Base-by-base conservation (phyloP, 2,329 filamentous ascomycete genomes). In the Passalora sequoiae region DNA sequence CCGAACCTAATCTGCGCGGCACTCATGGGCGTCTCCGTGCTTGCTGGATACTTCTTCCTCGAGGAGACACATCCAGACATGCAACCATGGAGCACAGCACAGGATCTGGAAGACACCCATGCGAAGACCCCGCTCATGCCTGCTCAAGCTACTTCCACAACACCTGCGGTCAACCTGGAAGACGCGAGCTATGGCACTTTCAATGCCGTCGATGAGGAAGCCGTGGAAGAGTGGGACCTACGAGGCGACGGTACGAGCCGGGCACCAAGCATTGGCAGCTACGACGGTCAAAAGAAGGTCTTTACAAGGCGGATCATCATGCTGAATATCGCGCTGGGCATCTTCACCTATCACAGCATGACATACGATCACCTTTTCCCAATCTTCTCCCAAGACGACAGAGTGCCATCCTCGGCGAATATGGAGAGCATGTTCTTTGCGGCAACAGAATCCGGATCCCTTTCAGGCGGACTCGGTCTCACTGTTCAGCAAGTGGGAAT, bases 341-440 rank as follows among this genome's bases (percentile, higher is more conserved):
- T 96, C 51, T 95, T 94, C 69, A 92, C 88, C 4, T 94, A 94
- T 63, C 89, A 96, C 67, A 88, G 84, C 27, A 96, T 96, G 89
- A 89, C 85, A 0, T 96, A 87, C 66, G 91, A 96, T 60, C 86
- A 94, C 17, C 76, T 96, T 1, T 74, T 95, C 41, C 89, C 89
- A 6, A 95, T 96, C 47, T 96, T 95, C 67, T 80, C 95, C 39
- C 89, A 96, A 63, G 89, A 95, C 57, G 75, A 81, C 29, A 76
- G 77, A 21, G 69, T 66, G 49, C 61, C 66, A 19, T 60, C 69
- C 33, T 64, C 69, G 30, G 47, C 47, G 10, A 47, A 53, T 9
- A 54, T 50, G 15, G 61, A 69, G 4, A 51, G 66, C 17, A 45
- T 52, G 8, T 32, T 64, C 7, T 50, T 57, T 15, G 29, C 57